phyloP scores from a whole-genome alignment of 768 basidiomycete genomes.

The Boletus pseudo-olivaceus region DNA sequence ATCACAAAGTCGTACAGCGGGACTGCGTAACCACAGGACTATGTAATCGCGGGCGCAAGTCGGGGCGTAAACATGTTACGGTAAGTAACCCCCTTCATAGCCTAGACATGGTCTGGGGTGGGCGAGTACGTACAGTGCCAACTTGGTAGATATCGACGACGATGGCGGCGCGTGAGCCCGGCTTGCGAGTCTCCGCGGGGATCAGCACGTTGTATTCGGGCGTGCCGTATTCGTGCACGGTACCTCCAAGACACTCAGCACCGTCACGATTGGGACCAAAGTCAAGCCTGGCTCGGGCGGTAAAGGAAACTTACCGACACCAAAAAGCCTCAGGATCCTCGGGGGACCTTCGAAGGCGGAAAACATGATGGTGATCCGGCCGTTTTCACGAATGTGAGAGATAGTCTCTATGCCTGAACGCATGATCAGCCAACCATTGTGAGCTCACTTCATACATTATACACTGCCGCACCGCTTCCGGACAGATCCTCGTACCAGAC shows the following conservation, averaged over 20 bases:
- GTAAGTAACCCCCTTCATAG: background rate
- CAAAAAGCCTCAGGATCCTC: constrained; percentile 53
- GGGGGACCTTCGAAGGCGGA: constrained; percentile 59
- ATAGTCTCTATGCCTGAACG: constrained; percentile 51
- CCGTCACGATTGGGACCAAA: background rate
- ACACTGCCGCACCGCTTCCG: constrained; percentile 51
- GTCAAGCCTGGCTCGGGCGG: background rate
- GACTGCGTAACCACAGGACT: constrained; percentile 69
- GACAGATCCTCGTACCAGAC: constrained; percentile 75
- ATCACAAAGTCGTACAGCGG: constrained; percentile 57
- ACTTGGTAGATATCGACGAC: constrained; percentile 59
- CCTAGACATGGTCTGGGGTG: background rate
- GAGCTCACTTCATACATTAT: background rate
- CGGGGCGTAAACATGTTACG: background rate
- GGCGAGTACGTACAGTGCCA: constrained; percentile 34
- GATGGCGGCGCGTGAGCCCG: constrained; percentile 59
- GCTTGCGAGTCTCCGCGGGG: constrained; percentile 43
- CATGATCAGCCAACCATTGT: background rate
- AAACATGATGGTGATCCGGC: constrained; percentile 59
- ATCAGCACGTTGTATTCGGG: constrained; percentile 55
- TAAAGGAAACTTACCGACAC: constrained; percentile 39
- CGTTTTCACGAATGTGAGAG: constrained; percentile 61
- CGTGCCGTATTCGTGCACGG: constrained; percentile 58
- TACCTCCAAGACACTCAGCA: constrained; percentile 36
- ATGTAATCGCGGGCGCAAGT: background rate